Conservation (phyloP, 2,329 filamentous ascomycete genomes). For the Herpotrichia juniperi region DNA sequence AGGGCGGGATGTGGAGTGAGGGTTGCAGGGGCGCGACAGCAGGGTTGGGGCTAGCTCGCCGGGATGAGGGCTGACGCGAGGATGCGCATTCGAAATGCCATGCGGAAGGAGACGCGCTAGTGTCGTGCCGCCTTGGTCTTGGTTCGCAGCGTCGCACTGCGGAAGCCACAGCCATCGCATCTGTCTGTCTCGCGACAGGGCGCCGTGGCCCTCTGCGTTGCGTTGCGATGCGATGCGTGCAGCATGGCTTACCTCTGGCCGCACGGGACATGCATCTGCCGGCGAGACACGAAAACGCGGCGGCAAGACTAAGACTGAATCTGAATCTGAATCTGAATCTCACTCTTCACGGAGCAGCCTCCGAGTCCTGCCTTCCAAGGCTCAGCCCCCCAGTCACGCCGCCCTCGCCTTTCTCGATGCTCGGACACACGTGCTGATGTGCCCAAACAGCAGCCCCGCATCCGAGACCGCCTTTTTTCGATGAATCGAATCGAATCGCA, state of each 20-base stretch:
- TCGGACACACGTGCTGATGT: background rate
- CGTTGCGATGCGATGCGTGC: no score
- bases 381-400: background rate
- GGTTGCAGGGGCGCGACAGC: slow-evolving; percentile 1
- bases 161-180: background rate
- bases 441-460: slow-evolving; percentile 4
- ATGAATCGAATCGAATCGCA: background rate
- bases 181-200: background rate
- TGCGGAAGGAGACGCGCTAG: slow-evolving; percentile 7
- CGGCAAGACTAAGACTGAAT: no score
- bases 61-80: slow-evolving; percentile 12
- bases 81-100: slow-evolving; percentile 15
- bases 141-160: background rate
- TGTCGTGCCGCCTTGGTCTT: slow-evolving; percentile 7
- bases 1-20: slow-evolving; percentile 14
- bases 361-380: no score
- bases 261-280: no score
- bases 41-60: slow-evolving; percentile 5
- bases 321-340: no score
- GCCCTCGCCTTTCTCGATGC: background rate
- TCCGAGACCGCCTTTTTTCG: slow-evolving; percentile 7
- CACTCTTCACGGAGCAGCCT: background rate
- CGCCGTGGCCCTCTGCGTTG: no score
- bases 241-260: no score
- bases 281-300: no score